Evolutionary conservation across 495 filamentous ascomycete genomes (phyloP).

Genomic region (Recurvomyces mirabilis): DNA sequence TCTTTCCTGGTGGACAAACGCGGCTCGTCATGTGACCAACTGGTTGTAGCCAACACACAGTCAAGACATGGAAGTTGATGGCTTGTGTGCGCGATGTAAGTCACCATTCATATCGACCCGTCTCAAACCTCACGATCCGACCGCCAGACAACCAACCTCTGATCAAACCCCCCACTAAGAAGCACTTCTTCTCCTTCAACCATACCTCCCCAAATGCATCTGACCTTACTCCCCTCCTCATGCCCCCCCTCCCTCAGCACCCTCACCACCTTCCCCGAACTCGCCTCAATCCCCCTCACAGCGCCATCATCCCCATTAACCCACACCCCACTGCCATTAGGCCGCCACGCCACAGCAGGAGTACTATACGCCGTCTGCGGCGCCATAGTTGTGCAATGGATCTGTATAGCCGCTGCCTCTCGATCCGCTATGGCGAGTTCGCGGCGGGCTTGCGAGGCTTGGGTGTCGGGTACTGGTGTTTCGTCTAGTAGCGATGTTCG

Average conservation of each 20-base stretch:
- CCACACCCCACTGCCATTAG: conserved; percentile 54
- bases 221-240: conserved; percentile 50
- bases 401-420: conserved; percentile 48
- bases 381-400: conserved; percentile 50
- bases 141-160: conserved; percentile 49
- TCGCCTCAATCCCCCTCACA: conserved; percentile 51
- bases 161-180: conserved; percentile 61
- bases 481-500: conserved; percentile 5
- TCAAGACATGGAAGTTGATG: no score
- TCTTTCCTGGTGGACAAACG: no score
- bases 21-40: no score
- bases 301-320: conserved; percentile 61
- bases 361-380: conserved; percentile 60
- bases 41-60: no score
- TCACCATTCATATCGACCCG: no score
- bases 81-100: no score
- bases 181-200: conserved; percentile 44
- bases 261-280: conserved; percentile 45
- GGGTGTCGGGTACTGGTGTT: conserved; percentile 19
- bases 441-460: conserved; percentile 40
- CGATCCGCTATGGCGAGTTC: conserved; percentile 42
- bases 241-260: conserved; percentile 42
- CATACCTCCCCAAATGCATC: conserved; percentile 52
- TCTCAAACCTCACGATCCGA: no score
- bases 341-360: conserved; percentile 53